Percentiles rank a stretch among this genome's conserved stretches.
Evolutionary conservation across 129 eudicot species (phyloP).

Genomic region (Flaveria sonorensis): DNA sequence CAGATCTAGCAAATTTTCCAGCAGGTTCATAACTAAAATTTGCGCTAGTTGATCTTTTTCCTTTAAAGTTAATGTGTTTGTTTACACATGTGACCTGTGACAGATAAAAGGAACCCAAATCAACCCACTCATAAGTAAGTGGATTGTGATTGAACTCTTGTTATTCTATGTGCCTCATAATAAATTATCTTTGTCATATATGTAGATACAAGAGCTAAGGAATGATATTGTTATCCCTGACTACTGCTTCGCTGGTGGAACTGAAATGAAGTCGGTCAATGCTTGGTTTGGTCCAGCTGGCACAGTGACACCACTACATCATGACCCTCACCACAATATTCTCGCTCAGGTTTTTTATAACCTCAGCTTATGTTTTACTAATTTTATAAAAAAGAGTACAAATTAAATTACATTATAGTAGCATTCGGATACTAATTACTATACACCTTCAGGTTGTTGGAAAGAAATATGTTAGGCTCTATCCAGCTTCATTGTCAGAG

Average conservation of each 20-base stretch:
- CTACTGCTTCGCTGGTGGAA: conserved; percentile 94
- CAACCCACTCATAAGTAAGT: background rate
- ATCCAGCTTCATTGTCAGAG: conserved; percentile 76
- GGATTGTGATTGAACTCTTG: conserved; percentile 2
- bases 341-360: conserved; percentile 75
- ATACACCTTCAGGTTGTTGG: conserved; percentile 71
- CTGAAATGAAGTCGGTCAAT: conserved; percentile 84
- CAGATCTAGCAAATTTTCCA: background rate
- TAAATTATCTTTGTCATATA: background rate
- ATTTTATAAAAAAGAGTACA: too few relatives aligned
- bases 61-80: background rate
- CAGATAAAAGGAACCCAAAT: background rate
- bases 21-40: background rate
- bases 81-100: background rate
- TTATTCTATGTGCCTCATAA: conserved; percentile 4
- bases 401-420: background rate
- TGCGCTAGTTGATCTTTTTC: background rate
- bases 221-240: conserved; percentile 88
- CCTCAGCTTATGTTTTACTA: background rate
- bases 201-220: conserved; percentile 86
- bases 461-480: conserved; percentile 80
- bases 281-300: conserved; percentile 99
- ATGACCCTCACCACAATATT: conserved; percentile 97
- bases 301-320: conserved; percentile 97
- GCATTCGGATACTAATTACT: background rate